Base-by-base conservation (phyloP, 2,329 filamentous ascomycete genomes). In the Chaetomium sp. region DNA sequence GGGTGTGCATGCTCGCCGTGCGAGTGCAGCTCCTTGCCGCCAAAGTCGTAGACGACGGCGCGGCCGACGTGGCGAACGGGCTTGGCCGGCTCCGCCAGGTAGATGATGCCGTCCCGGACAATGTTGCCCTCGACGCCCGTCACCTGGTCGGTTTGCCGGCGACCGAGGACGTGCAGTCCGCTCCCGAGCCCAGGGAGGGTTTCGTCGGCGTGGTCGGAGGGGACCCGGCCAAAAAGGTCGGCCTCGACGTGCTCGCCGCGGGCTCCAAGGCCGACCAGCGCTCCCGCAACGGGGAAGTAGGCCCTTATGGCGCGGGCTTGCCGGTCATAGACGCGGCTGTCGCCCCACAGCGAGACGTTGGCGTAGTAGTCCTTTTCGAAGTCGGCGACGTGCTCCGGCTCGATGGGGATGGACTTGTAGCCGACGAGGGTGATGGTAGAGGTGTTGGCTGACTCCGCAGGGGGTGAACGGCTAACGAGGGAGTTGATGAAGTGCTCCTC, bases 401-500 rank as follows among this genome's bases (percentile, higher is more conserved):
- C 33, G 33, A 56, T 42, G 21, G 54, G n/a, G 8, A 56, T 56
- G 21, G 31, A 38, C 33, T 38, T 42, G 54, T 42, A 56, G 10
- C 54, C 54, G 54, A 56, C 54, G 33, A 56, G 54, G 33, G 31
- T 56, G 54, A 56, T 23, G 10, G 54, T 23, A 2, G 54, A 56
- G 33, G 31, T 42, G 54, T 56, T 35, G 29, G 54, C 27, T 25
- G 54, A 42, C 33, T 27, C 54, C 29, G 21, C 23, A 55, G 19
- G 29, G 12, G n/a, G n/a, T n/a, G 51, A 35, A 35, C n/a, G 29
- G 29, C 16, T 23, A n/a, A 31, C 19, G 51, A 55, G 29, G 51
- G 54, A 25, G 21, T 56, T 56, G 54, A 56, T 56, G n/a, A 27
- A 56, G 21, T 42, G 54, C 10, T 56, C 54, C 54, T 56, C 54